Percentiles rank a stretch among this genome's conserved stretches.
Conservation (phyloP, 805 yeast species). For the Saccharomycopsis babjevae region DNA sequence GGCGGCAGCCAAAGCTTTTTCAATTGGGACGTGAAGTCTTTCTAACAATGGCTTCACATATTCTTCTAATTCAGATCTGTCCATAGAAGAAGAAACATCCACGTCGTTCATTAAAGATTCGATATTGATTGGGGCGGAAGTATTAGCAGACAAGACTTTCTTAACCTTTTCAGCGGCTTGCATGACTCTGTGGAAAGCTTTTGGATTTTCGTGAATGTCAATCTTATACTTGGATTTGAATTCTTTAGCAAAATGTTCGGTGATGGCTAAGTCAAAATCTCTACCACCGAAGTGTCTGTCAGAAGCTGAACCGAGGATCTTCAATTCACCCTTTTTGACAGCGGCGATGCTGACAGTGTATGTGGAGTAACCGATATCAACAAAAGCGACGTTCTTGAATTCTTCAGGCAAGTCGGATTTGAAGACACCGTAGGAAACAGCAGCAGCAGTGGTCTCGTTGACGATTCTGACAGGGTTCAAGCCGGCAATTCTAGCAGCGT, state of each 20-base stretch:
- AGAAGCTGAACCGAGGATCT: conserved; percentile 82
- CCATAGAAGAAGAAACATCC: conserved; percentile 81
- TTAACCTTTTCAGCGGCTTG: conserved; percentile 88
- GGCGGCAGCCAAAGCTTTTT: conserved; percentile 73
- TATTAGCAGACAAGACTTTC: conserved; percentile 93
- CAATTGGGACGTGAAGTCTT: conserved; percentile 68
- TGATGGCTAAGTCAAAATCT: conserved; percentile 87
- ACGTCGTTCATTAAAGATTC: conserved; percentile 97
- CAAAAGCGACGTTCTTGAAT: conserved; percentile 81
- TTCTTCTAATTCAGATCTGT: conserved; percentile 90
- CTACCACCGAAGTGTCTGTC: conserved; percentile 99
- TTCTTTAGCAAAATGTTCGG: conserved; percentile 90
- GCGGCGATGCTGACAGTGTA: conserved; percentile 85
- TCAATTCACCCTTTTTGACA: conserved; percentile 93
- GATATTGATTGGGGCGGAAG: conserved; percentile 85
- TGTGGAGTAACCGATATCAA: conserved; percentile 96
- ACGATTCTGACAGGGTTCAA: conserved; percentile 97
- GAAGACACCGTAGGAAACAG: conserved; percentile 98
- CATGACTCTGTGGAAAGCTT: conserved; percentile 89
- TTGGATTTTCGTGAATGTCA: conserved; percentile 82
- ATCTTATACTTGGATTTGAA: conserved; percentile 88
- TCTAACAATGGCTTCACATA: conserved; percentile 72
- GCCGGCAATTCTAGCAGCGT: conserved; percentile 93
- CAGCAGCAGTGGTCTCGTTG: conserved; percentile 97
- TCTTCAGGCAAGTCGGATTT: conserved; percentile 93